Percentiles rank a stretch among this genome's conserved stretches.
Conservation (phyloP, 202 grass and related monocot genomes). For the Brachypodium distachyon region DNA sequence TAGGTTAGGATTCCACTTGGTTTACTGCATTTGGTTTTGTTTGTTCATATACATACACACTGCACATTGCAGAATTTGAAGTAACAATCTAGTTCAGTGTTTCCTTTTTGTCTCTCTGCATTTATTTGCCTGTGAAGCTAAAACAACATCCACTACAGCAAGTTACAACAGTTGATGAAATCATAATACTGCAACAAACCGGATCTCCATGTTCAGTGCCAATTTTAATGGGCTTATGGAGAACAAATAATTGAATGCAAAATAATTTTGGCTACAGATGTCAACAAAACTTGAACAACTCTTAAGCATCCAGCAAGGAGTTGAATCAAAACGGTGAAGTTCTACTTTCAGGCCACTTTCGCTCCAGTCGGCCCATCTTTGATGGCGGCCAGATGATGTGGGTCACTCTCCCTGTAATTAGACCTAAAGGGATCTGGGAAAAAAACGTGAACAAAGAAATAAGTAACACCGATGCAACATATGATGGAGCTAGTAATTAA, state of each 20-base stretch:
- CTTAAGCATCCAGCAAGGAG: not conserved
- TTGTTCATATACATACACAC: not conserved
- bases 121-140: not conserved
- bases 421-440: conserved; percentile 54
- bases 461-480: not conserved
- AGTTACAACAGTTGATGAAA: not conserved
- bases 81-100: not conserved
- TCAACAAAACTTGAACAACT: not conserved
- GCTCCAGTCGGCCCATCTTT: conserved; percentile 36
- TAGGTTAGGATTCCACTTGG: not conserved
- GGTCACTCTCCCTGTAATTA: conserved; percentile 46
- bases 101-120: not conserved
- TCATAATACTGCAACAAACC: not conserved
- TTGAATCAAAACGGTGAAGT: conserved; percentile 20
- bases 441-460: not conserved
- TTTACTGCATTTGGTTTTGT: not conserved
- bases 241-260: not conserved
- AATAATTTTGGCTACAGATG: not conserved
- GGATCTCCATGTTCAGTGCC: not conserved
- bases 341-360: conserved; percentile 39
- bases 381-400: conserved; percentile 56
- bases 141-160: not conserved
- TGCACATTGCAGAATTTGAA: not conserved
- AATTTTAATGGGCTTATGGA: not conserved
- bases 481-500: not conserved